Evolutionary conservation across 306 rosid species (phyloP).

Genomic region (Casuarina cunninghamiana): DNA sequence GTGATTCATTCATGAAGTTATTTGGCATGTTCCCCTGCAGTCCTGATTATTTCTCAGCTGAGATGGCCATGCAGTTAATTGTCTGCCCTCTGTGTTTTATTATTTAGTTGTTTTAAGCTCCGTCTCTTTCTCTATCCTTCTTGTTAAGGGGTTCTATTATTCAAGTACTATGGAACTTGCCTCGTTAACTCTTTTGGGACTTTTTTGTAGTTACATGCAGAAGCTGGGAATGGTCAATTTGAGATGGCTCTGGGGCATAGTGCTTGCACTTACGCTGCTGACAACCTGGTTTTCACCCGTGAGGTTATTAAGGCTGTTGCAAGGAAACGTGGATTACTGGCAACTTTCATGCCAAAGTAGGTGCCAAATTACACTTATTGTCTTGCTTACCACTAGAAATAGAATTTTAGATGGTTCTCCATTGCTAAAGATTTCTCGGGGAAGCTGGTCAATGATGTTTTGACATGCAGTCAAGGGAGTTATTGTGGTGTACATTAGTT

Average conservation of each 20-base stretch:
- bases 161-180: conserved; percentile 8
- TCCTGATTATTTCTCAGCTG: not conserved
- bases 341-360: conserved; percentile 92
- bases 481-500: not conserved
- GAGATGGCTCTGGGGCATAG: conserved; percentile 65
- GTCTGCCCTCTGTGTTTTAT: not conserved
- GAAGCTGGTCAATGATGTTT: not conserved
- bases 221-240: conserved; percentile 88
- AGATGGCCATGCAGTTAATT: not conserved
- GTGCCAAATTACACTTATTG: conserved; percentile 21
- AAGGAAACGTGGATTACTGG: conserved; percentile 78
- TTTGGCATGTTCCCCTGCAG: not conserved
- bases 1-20: not conserved
- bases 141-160: not conserved
- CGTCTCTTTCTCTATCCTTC: not conserved
- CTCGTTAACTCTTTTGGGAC: conserved; percentile 12
- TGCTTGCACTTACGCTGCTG: conserved; percentile 64
- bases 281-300: conserved; percentile 67
- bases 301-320: conserved; percentile 76
- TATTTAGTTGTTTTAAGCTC: not conserved
- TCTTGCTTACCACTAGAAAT: not conserved
- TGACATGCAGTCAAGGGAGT: not conserved
- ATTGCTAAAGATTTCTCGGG: not conserved
- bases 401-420: not conserved
- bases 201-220: conserved; percentile 68